These are phyloP conservation scores for Pythium aristosporum DNA, from an alignment of 352 stramenopile species.

Conservation along the genomic window DNA sequence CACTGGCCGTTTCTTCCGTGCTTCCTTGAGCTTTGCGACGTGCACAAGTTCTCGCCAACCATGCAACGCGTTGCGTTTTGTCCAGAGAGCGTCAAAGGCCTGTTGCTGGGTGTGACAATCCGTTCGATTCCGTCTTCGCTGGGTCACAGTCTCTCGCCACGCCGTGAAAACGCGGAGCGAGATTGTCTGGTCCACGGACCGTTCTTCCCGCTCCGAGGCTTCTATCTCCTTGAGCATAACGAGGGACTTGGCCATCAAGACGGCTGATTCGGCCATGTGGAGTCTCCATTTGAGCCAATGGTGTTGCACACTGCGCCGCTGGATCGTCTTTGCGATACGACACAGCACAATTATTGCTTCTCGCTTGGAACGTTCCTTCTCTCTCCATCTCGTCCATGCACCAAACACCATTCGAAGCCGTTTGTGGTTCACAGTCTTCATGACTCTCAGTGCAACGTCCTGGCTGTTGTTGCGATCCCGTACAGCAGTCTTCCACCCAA, in stretches of 20 bases:
- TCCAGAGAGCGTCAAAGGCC: background rate
- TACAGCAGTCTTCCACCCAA: background rate
- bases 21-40: background rate
- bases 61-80: background rate
- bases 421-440: background rate
- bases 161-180: conserved; percentile 10
- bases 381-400: conserved; percentile 3
- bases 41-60: background rate
- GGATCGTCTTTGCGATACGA: conserved; percentile 1
- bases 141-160: conserved; percentile 1
- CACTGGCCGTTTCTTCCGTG: conserved; percentile 1
- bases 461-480: background rate
- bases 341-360: conserved; percentile 6
- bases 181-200: background rate
- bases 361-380: background rate
- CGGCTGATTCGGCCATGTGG: background rate
- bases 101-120: background rate
- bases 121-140: background rate
- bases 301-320: conserved; percentile 2
- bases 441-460: background rate
- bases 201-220: conserved; percentile 1
- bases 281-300: conserved; percentile 9
- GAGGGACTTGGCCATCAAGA: conserved; percentile 4
- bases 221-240: conserved; percentile 8
- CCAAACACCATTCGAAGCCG: background rate